Evolutionary conservation across 768 basidiomycete genomes (phyloP).

Genomic region (Xanthoconium purpureum): DNA sequence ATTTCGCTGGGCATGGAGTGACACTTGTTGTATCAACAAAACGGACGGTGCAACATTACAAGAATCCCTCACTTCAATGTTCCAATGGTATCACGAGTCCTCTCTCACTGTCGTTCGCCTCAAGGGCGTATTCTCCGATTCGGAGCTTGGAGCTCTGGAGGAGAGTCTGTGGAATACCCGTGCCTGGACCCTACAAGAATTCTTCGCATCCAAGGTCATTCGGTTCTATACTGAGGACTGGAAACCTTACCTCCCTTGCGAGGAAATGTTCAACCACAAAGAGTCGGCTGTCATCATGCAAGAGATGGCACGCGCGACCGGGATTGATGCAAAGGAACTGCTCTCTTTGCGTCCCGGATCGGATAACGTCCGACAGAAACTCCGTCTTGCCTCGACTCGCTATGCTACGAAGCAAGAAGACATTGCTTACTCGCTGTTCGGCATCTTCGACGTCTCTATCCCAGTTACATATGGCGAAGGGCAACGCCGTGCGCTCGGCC

Average conservation of each 20-base stretch:
- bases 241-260: constrained; percentile 18
- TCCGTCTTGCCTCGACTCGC: constrained; percentile 21
- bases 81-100: constrained; percentile 25
- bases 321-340: constrained; percentile 9
- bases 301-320: constrained; percentile 18
- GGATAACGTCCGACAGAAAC: constrained; percentile 13
- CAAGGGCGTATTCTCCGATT: constrained; percentile 8
- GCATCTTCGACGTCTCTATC: constrained; percentile 21
- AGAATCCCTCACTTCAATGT: constrained; percentile 28
- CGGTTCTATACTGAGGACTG: no score
- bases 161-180: constrained; percentile 24
- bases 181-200: constrained; percentile 25
- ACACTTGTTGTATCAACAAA: no score
- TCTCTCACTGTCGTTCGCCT: constrained; percentile 26
- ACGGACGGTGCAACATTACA: constrained; percentile 11
- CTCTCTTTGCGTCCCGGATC: constrained; percentile 14
- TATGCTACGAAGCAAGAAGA: constrained; percentile 25
- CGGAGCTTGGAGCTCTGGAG: constrained; percentile 6
- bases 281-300: constrained; percentile 15
- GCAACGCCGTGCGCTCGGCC: constrained; percentile 18
- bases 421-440: constrained; percentile 26
- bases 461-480: constrained; percentile 26
- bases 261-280: constrained; percentile 15
- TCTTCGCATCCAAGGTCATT: constrained; percentile 21
- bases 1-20: no score